phyloP scores from a whole-genome alignment of 2,329 filamentous ascomycete genomes.

The Phoma sp. region DNA sequence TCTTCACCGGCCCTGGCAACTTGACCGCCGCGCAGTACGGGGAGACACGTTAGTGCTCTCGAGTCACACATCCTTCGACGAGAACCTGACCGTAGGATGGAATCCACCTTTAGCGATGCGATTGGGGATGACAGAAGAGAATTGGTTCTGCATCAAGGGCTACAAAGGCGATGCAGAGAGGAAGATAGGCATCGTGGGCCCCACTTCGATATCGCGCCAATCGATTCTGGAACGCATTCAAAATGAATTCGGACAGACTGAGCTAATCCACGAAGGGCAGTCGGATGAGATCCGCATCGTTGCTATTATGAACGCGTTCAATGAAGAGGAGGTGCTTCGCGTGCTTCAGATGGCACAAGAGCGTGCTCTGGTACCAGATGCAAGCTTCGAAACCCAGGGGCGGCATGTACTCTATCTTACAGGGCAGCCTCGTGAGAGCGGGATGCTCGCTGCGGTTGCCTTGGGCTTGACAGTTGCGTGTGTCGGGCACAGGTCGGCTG shows the following conservation, averaged over 20 bases:
- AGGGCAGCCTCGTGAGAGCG: slow-evolving; percentile 44
- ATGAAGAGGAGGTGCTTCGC: slow-evolving; percentile 44
- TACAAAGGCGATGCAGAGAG: slow-evolving; percentile 48
- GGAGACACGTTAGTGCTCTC: slow-evolving; percentile 40
- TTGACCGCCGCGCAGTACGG: slow-evolving; percentile 36
- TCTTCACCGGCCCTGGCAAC: slow-evolving; percentile 42
- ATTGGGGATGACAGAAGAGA: slow-evolving; percentile 35
- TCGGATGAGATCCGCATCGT: slow-evolving; percentile 34
- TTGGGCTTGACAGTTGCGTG: slow-evolving; percentile 45
- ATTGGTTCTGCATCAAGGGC: slow-evolving; percentile 44
- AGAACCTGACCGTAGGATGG: slow-evolving; percentile 48
- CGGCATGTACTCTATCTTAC: slow-evolving; percentile 47
- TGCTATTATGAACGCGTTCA: slow-evolving; percentile 52
- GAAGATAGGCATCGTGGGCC: slow-evolving; percentile 47
- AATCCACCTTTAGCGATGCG: slow-evolving; percentile 43
- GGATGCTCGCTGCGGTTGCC: slow-evolving; percentile 40
- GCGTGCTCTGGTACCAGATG: slow-evolving; percentile 29
- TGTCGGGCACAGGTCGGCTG: slow-evolving; percentile 47
- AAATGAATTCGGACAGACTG: slow-evolving; percentile 36
- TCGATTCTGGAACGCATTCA: slow-evolving; percentile 28
- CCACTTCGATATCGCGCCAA: slow-evolving; percentile 16
- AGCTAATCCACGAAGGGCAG: slow-evolving; percentile 30
- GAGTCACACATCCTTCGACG: slow-evolving; percentile 48
- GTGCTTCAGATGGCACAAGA: slow-evolving; percentile 38
- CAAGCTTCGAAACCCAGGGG: slow-evolving; percentile 25